phyloP scores from a whole-genome alignment of 345 rosid genomes.

The Ceriops zippeliana region DNA sequence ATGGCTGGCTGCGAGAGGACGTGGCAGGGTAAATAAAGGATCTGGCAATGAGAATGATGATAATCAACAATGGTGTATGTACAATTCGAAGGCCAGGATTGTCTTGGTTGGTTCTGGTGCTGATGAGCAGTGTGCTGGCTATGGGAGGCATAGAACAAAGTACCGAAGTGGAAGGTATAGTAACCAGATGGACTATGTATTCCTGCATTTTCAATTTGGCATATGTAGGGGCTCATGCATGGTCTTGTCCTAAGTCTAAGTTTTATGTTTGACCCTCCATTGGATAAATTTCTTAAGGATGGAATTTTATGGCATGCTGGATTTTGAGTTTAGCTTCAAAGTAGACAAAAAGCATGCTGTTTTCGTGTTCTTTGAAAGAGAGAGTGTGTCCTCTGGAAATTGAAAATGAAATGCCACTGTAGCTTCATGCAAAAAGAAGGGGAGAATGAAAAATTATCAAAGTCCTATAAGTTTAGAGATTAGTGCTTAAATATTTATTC shows the following conservation, averaged over 20 bases:
- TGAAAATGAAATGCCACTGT: background rate
- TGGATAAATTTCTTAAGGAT: background rate
- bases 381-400: background rate
- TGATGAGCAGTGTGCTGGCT: conserved; percentile 99
- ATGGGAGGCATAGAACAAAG: conserved; percentile 87
- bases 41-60: conserved; percentile 18
- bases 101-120: conserved; percentile 94
- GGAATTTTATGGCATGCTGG: background rate
- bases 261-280: background rate
- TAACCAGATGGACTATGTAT: background rate
- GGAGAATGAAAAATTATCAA: too few species aligned
- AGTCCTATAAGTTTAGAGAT: too few species aligned
- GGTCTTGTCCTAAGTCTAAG: too few species aligned
- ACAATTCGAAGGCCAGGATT: conserved; percentile 64
- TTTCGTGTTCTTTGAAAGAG: background rate
- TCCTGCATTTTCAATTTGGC: background rate
- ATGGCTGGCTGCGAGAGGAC: conserved; percentile 85
- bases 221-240: too few species aligned
- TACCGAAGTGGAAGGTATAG: conserved; percentile 69
- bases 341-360: background rate
- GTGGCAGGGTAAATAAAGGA: conserved; percentile 68
- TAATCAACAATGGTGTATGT: conserved; percentile 33
- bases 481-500: too few species aligned
- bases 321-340: too few species aligned
- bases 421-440: too few species aligned